phyloP scores from a whole-genome alignment of 768 basidiomycete genomes.

The Phaffia tasmanica region DNA sequence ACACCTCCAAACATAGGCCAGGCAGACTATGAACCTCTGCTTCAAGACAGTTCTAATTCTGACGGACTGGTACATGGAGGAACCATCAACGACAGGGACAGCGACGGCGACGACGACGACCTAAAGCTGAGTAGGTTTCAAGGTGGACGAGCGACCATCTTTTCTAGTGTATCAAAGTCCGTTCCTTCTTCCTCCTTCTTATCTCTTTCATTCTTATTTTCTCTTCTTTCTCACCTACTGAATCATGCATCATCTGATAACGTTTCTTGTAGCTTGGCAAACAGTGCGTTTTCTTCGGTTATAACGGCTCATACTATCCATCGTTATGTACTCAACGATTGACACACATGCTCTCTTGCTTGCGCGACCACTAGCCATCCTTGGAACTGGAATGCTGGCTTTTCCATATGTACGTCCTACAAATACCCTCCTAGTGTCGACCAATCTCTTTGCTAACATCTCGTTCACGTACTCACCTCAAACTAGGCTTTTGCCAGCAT shows the following conservation, averaged over 20 bases:
- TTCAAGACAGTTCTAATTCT: no score
- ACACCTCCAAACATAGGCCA: no score
- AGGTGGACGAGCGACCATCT: slow-evolving; percentile 10
- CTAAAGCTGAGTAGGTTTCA: slow-evolving; percentile 2
- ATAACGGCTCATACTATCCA: not conserved
- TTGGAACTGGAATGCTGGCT: slow-evolving; percentile 22
- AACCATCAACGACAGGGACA: not conserved
- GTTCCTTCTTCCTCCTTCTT: not conserved
- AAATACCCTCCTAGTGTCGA: no score
- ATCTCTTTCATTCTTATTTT: not conserved
- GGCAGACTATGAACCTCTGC: no score
- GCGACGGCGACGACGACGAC: slow-evolving; percentile 9
- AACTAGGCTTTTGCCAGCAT: slow-evolving; percentile 12
- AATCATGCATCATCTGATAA: not conserved
- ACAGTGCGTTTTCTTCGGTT: not conserved
- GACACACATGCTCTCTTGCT: not conserved
- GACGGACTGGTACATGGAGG: not conserved
- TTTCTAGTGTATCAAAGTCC: slow-evolving; percentile 24
- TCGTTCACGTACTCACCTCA: no score
- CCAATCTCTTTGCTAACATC: no score
- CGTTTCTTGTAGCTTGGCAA: not conserved
- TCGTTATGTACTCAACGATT: no score
- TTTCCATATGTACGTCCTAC: slow-evolving; percentile 2
- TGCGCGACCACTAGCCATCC: not conserved
- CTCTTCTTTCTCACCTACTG: no score